These are phyloP conservation scores for Phoma herbarum DNA, from an alignment of 2,329 filamentous ascomycete genomes.

Conservation along the genomic window DNA sequence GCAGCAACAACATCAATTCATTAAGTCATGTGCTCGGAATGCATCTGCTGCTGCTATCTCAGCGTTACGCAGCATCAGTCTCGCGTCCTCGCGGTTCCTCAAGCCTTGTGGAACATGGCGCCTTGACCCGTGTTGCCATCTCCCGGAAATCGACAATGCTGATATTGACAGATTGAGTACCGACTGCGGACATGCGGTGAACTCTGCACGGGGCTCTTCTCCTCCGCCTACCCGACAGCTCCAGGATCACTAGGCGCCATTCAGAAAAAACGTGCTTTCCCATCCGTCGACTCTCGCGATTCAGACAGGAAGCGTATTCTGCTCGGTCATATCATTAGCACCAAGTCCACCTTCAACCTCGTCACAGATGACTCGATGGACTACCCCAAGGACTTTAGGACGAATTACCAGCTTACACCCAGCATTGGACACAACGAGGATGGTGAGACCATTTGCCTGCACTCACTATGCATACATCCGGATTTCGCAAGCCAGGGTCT, in stretches of 20 bases:
- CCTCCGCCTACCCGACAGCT: conserved; percentile 67
- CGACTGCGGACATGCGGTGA: conserved; percentile 78
- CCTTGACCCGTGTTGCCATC: neutral
- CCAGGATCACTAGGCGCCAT: conserved; percentile 54
- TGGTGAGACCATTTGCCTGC: conserved; percentile 79
- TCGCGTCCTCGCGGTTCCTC: neutral
- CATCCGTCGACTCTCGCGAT: conserved; percentile 67
- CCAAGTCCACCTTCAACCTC: conserved; percentile 68
- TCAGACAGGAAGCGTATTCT: conserved; percentile 69
- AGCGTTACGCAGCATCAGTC: conserved; percentile 10
- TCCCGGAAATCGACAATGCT: neutral
- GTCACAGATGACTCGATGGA: conserved; percentile 82
- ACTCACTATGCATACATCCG: conserved; percentile 82
- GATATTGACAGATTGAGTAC: conserved; percentile 70
- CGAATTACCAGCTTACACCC: conserved; percentile 47
- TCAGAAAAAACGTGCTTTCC: conserved; percentile 64
- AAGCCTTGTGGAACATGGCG: neutral
- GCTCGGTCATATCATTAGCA: conserved; percentile 80
- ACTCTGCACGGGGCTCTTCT: conserved; percentile 82
- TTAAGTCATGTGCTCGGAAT: neutral
- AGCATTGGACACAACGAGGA: conserved; percentile 73
- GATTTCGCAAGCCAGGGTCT: conserved; percentile 77
- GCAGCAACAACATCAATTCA: conserved; percentile 6
- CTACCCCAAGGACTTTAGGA: conserved; percentile 72
- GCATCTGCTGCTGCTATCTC: neutral